Evolutionary conservation across 805 yeast species (phyloP).

Genomic region (Candida argentea): DNA sequence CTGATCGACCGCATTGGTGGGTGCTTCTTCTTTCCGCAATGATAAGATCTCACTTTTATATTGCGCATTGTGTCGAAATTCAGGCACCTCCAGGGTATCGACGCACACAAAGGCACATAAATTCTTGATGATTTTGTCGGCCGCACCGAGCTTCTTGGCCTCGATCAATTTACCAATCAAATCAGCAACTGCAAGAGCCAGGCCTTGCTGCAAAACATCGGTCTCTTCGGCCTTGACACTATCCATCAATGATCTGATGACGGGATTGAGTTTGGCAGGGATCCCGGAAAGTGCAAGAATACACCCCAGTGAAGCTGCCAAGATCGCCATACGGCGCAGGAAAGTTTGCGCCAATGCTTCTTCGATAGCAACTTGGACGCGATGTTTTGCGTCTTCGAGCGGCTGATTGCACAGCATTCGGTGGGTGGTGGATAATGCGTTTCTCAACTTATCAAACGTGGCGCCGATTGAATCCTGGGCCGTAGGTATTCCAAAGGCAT

Average conservation of each 20-base stretch:
- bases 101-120: constrained; percentile 90
- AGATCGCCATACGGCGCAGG: constrained; percentile 47
- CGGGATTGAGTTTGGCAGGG: constrained; percentile 84
- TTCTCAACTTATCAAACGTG: constrained; percentile 55
- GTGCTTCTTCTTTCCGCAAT: constrained; percentile 66
- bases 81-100: constrained; percentile 94
- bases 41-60: constrained; percentile 55
- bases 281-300: constrained; percentile 49
- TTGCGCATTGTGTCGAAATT: constrained; percentile 56
- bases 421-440: constrained; percentile 53
- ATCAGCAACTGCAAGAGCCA: constrained; percentile 59
- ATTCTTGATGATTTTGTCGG: constrained; percentile 84
- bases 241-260: constrained; percentile 86
- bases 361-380: constrained; percentile 54
- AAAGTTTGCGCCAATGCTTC: constrained; percentile 50
- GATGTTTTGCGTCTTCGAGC: constrained; percentile 66
- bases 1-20: constrained; percentile 50
- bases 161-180: constrained; percentile 51
- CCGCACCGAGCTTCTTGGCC: constrained; percentile 56
- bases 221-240: constrained; percentile 72
- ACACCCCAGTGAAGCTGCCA: constrained; percentile 73
- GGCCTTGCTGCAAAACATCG: constrained; percentile 52
- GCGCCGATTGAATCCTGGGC: constrained; percentile 63
- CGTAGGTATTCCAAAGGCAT: constrained; percentile 72
- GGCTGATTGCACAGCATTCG: constrained; percentile 64